These are phyloP conservation scores for Lyophyllum decastes DNA, from an alignment of 768 basidiomycete genomes.

Conservation along the genomic window DNA sequence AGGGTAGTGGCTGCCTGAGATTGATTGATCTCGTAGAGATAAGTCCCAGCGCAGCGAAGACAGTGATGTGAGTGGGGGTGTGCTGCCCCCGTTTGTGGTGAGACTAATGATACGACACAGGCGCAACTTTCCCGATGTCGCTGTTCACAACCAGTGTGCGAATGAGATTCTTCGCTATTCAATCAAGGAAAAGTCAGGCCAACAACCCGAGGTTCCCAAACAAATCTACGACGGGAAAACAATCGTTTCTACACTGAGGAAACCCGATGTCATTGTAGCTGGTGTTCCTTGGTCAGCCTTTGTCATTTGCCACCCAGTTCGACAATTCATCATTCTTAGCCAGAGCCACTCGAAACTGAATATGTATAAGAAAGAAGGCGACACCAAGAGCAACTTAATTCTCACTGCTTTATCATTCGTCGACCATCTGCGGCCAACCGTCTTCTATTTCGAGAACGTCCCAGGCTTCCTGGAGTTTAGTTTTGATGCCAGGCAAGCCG, in stretches of 20 bases:
- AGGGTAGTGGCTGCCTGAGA: constrained; percentile 52
- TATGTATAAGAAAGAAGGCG: constrained; percentile 67
- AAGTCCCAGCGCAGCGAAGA: constrained; percentile 71
- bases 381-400: constrained; percentile 68
- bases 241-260: constrained; percentile 1
- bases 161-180: constrained; percentile 63
- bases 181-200: constrained; percentile 50
- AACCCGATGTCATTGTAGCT: constrained; percentile 53
- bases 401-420: constrained; percentile 58
- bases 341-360: constrained; percentile 76
- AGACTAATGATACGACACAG: constrained; percentile 28
- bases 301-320: not conserved
- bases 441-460: constrained; percentile 56
- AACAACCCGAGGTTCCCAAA: constrained; percentile 36
- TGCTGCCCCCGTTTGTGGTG: not conserved
- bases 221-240: constrained; percentile 39
- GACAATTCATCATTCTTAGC: constrained; percentile 34
- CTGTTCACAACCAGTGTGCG: constrained; percentile 71
- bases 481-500: constrained; percentile 41
- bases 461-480: constrained; percentile 47
- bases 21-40: constrained; percentile 73
- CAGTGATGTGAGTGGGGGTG: constrained; percentile 49
- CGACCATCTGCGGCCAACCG: constrained; percentile 44
- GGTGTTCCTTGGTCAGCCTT: constrained; percentile 76
- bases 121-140: constrained; percentile 50